A percentile compares a stretch with the other conserved stretches of the same genome.
Evolutionary conservation across 2,329 filamentous ascomycete species (phyloP).

Genomic region (Escovopsis weberi): DNA sequence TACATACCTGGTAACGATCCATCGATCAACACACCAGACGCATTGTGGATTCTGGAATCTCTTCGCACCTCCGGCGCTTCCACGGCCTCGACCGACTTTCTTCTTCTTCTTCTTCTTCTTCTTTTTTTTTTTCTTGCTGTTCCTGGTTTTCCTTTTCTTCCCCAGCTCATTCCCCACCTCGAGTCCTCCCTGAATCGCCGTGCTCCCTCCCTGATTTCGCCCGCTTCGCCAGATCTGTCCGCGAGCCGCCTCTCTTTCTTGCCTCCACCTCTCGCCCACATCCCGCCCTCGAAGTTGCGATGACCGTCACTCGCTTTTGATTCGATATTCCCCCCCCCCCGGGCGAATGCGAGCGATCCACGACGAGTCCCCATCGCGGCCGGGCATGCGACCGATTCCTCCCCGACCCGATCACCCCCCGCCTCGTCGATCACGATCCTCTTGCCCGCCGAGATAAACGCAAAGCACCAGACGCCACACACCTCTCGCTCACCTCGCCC

Average conservation of each 20-base stretch:
- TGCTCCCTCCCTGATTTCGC: not conserved
- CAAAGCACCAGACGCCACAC: not conserved
- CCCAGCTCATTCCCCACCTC: too few species aligned
- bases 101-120: too few species aligned
- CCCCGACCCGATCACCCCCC: constrained; percentile 3
- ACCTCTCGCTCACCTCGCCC: too few species aligned
- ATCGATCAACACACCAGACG: too few species aligned
- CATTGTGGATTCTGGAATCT: too few species aligned
- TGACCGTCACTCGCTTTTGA: constrained; percentile 3
- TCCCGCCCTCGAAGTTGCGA: constrained; percentile 3
- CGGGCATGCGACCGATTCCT: constrained; percentile 8
- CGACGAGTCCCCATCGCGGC: constrained; percentile 4
- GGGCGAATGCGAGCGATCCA: constrained; percentile 7
- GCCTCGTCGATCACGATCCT: constrained; percentile 1
- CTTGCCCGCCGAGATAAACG: constrained; percentile 1
- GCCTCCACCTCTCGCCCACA: not conserved
- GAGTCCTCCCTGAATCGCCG: too few species aligned
- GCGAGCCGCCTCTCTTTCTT: not conserved
- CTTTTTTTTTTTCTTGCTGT: too few species aligned
- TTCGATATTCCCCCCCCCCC: not conserved
- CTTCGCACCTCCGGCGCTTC: too few species aligned
- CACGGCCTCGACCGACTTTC: too few species aligned
- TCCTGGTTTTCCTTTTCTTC: too few species aligned
- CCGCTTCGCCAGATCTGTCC: not conserved
- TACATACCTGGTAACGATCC: too few species aligned